Percentiles rank a stretch among this genome's conserved stretches.
These are phyloP conservation scores for Ampelomyces quisqualis DNA, from an alignment of 2,329 filamentous ascomycete species.

Conservation along the genomic window DNA sequence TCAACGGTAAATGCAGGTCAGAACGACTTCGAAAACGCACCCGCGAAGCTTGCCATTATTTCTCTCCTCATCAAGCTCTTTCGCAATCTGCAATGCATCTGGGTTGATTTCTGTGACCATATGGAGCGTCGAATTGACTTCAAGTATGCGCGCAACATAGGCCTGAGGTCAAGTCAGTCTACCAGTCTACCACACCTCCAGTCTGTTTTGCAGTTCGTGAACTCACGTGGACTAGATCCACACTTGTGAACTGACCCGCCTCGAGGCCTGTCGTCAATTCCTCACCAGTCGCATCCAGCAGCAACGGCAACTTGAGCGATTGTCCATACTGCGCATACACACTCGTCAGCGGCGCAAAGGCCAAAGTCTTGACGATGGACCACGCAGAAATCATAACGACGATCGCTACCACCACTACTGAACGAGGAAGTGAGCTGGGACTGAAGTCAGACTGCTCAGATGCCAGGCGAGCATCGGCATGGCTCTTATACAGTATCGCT, in stretches of 20 bases:
- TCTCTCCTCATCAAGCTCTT: constrained; percentile 52
- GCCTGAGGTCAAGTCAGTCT: constrained; percentile 38
- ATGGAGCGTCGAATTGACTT: constrained; percentile 56
- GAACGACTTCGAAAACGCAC: too few species aligned
- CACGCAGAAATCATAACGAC: constrained; percentile 24
- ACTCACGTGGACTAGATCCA: constrained; percentile 53
- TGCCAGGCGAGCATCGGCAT: not conserved
- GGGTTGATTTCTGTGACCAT: constrained; percentile 59
- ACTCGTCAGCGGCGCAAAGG: constrained; percentile 20
- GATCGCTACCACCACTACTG: constrained; percentile 2
- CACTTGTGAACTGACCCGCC: constrained; percentile 55
- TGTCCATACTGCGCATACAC: constrained; percentile 18
- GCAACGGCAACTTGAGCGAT: constrained; percentile 29
- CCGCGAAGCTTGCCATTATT: constrained; percentile 50
- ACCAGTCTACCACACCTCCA: not conserved
- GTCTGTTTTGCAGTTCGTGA: not conserved
- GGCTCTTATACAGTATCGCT: too few species aligned
- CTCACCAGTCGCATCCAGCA: constrained; percentile 56
- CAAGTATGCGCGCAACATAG: constrained; percentile 53
- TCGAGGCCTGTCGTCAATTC: constrained; percentile 54
- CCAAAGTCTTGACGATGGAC: constrained; percentile 17
- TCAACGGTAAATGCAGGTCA: not conserved
- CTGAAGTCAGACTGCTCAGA: not conserved
- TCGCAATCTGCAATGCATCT: constrained; percentile 54
- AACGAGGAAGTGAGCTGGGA: not conserved